Evolutionary conservation across 148 eudicot species (phyloP), one percentile per base, ranked within the genome.

Genomic region (Rhododendron ferrugineum): DNA sequence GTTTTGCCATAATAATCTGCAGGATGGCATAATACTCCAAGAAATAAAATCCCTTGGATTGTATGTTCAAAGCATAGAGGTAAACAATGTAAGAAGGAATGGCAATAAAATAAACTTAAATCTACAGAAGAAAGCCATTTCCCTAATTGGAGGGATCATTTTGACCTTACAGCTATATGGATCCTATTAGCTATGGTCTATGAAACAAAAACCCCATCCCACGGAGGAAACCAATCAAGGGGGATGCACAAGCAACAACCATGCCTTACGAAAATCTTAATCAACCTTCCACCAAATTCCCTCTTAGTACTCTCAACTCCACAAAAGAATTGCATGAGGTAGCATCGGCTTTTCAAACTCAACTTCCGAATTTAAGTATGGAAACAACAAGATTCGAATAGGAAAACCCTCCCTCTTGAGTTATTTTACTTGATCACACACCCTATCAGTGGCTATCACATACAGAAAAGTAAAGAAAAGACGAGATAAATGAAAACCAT

Each of bases 1-100:
- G 98, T 88, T 96, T 96, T 70, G 99, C 90, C 99, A 96, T 94
- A 73, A 96, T 96, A 86, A 96, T 95, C 99, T 96, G 92, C 88
- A 89, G 20, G 46, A 78, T 37, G 84, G 4, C 26, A 18, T 28
- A 54, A 30, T n/a, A 28, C 2, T 68, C 46, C 26, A 58, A 78
- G 75, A 74, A 58, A 23, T 37, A 37, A 62, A 32, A 81, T 14
- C 36, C 5, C 7, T 10, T 73, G 3, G 11, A 74, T n/a, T n/a
- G n/a, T n/a, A n/a, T n/a, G n/a, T n/a, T n/a, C 18, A 36, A 44
- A 32, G 56, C 22, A 18, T 2, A 5, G 46, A 68, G 23, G 28
- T 4, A 30, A 34, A 72, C 22, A 2, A 10, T 47, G 28, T 15
- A 28, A 36, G 44, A 80, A n/a, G n/a, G 30, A n/a, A 37, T 23